These are phyloP conservation scores for Ogataea kodamae DNA, from an alignment of 805 yeast genomes.

Conservation along the genomic window DNA sequence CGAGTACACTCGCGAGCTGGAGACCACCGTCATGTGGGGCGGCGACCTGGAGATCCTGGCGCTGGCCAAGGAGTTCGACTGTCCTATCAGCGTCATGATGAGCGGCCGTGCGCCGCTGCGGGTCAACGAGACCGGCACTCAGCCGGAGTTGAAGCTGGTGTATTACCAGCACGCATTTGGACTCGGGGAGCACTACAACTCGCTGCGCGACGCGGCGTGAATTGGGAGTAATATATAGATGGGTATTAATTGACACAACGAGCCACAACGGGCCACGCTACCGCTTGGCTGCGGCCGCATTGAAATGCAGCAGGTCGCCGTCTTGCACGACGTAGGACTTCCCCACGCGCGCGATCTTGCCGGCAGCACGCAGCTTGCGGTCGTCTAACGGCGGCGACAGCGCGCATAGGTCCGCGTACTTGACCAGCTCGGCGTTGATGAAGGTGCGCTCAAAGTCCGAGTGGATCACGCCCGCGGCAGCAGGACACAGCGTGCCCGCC, in stretches of 20 bases:
- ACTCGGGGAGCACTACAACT: conserved; percentile 93
- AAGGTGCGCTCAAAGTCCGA: conserved; percentile 93
- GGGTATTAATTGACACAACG: too few species aligned
- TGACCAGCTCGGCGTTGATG: conserved; percentile 89
- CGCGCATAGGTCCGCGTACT: conserved; percentile 75
- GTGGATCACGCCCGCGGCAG: conserved; percentile 98
- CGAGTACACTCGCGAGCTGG: conserved; percentile 65
- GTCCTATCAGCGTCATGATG: conserved; percentile 73
- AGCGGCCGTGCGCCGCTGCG: conserved; percentile 68
- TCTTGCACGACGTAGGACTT: conserved; percentile 93
- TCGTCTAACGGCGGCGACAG: conserved; percentile 64
- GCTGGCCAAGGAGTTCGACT: conserved; percentile 62
- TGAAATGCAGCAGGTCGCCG: conserved; percentile 87
- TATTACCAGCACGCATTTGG: conserved; percentile 85
- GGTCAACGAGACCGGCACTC: conserved; percentile 56
- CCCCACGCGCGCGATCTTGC: conserved; percentile 88
- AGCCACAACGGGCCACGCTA: too few species aligned
- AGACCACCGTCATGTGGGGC: conserved; percentile 90
- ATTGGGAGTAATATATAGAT: conserved; percentile 3
- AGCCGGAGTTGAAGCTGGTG: conserved; percentile 62
- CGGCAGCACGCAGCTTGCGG: conserved; percentile 75
- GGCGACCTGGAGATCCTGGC: conserved; percentile 91
- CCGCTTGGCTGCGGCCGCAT: conserved; percentile 64
- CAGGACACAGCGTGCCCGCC: conserved; percentile 91
- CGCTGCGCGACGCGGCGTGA: conserved; percentile 39